Evolutionary conservation across 257 asterid genomes (phyloP), one percentile per base, ranked within the genome.

Genomic region (Orobanche coerulescens): DNA sequence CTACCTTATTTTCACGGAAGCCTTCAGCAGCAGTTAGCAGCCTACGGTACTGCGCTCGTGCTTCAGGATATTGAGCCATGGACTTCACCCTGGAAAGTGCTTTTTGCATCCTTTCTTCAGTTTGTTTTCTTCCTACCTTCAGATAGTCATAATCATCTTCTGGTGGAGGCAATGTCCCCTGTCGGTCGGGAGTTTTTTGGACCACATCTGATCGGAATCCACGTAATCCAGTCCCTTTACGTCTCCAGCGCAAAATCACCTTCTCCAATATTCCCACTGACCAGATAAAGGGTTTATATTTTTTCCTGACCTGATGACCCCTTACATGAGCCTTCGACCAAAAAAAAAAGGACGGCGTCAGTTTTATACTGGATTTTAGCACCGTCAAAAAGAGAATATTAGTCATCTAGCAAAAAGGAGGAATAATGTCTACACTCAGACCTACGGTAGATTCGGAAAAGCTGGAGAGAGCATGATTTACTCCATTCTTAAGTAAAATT

Each of bases 261-360:
- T 88, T 92, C 79, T 88, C 98, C 70, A 88, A 65, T 51, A 92
- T 86, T 64, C 96, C 95, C 58, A 92, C 98, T 0, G 96, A 85
- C 98, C 98, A 92, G 64, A 77, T 72, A 64, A 92, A 79, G 36
- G 94, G 78, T 65, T 88, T 92, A 75, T 85, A 84, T 54, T 85
- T 92, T 64, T 86, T 88, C 82, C 98, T 88, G 16, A 62, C 98
- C 71, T 92, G 98, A 72, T 92, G 96, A 37, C 98, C 98, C 79
- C 98, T 86, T 31, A 92, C 90, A 82, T 85, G 98, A 76, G 98
- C 98, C 98, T 91, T 59, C 6, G 52, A 58, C 70, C 71, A 76
- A 50, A 68, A 68, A 44, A 74, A 58, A n/a, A n/a, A n/a, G n/a
- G n/a, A 50, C 56, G 61, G 30, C 30, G 72, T 78, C 76, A 78